These are phyloP conservation scores for Fusarium sp. DNA, from an alignment of 2,329 filamentous ascomycete species.

Conservation along the genomic window DNA sequence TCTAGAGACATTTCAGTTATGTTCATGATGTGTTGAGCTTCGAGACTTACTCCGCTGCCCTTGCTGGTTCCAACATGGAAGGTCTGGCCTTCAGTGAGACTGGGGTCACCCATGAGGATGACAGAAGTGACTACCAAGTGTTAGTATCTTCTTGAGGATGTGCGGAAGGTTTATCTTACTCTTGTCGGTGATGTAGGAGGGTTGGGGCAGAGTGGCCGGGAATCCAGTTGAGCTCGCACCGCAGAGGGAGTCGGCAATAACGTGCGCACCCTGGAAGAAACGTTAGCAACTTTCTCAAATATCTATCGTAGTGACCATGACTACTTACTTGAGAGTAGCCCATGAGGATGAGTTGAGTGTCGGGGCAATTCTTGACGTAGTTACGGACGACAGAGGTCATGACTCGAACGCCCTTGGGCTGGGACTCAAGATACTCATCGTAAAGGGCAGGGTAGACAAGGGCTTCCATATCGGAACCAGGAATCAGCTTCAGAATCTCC, in stretches of 20 bases:
- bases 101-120: slow-evolving; percentile 33
- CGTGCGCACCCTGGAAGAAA: slow-evolving; percentile 21
- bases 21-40: not conserved
- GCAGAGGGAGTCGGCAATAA: slow-evolving; percentile 25
- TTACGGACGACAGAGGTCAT: slow-evolving; percentile 21
- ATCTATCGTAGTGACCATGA: rapidly evolving
- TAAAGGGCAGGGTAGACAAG: slow-evolving; percentile 41
- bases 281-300: not conserved
- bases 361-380: slow-evolving; percentile 32
- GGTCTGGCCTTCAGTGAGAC: slow-evolving; percentile 21
- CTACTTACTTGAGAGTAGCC: slow-evolving; percentile 34
- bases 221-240: slow-evolving; percentile 30
- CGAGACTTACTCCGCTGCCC: slow-evolving; percentile 28
- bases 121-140: slow-evolving; percentile 3
- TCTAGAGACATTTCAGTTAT: slow-evolving; percentile 13
- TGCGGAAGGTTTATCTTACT: not conserved
- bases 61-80: slow-evolving; percentile 31
- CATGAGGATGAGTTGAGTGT: slow-evolving; percentile 37
- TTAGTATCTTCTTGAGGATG: not conserved
- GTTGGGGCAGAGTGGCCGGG: not conserved
- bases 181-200: not conserved
- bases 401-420: slow-evolving; percentile 28
- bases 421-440: slow-evolving; percentile 34
- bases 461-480: slow-evolving; percentile 36
- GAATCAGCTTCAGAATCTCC: slow-evolving; percentile 9